Conservation (phyloP, 208 protist genomes). For the Leishmania tropica region DNA sequence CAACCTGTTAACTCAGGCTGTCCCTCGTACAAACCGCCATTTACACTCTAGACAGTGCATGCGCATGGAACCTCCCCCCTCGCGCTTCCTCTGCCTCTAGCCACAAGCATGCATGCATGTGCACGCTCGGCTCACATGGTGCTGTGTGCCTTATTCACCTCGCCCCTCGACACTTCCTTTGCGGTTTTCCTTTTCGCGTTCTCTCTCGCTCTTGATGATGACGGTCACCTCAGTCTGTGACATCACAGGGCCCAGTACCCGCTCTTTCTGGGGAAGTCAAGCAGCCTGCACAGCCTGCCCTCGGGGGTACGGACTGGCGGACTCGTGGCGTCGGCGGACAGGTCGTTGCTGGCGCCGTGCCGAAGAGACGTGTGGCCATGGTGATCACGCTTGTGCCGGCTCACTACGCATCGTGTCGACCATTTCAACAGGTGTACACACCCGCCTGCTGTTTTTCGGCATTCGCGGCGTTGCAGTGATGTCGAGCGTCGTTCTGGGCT, state of each 20-base stretch:
- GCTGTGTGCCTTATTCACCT: neutral
- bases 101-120: neutral
- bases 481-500: neutral
- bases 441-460: neutral
- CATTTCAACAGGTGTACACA: neutral
- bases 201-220: neutral
- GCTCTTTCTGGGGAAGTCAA: neutral
- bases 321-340: neutral
- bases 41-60: slow-evolving; percentile 7
- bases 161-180: neutral
- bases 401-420: neutral
- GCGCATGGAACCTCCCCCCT: neutral
- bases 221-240: neutral
- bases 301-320: neutral
- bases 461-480: neutral
- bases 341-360: neutral
- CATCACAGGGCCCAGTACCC: neutral
- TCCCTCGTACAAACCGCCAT: slow-evolving; percentile 32
- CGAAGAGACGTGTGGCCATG: neutral
- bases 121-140: neutral
- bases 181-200: neutral
- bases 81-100: neutral
- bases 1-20: neutral
- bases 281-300: neutral
- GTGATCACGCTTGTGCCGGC: neutral